phyloP scores from a whole-genome alignment of 306 rosid genomes.

The Vigna nakashimae region DNA sequence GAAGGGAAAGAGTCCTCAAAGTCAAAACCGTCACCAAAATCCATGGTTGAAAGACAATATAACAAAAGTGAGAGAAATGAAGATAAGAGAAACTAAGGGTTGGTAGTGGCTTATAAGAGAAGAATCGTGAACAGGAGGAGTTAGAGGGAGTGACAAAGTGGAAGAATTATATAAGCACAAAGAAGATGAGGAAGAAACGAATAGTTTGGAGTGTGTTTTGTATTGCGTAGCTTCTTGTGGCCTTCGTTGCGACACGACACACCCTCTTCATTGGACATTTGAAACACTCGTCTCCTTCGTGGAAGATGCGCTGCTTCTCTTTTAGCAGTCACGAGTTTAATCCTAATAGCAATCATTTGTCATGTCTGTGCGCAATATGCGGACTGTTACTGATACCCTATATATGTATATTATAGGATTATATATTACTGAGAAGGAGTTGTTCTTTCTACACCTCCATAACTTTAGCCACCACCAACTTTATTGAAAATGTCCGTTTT shows the following conservation, averaged over 20 bases:
- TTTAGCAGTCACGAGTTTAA: neutral
- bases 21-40: slow-evolving; percentile 43
- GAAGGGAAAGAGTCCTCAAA: slow-evolving; percentile 77
- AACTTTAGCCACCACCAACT: too few relatives aligned
- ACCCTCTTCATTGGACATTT: neutral
- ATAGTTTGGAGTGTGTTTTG: neutral
- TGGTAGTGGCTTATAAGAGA: slow-evolving; percentile 9
- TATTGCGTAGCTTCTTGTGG: slow-evolving; percentile 35
- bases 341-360: slow-evolving; percentile 5
- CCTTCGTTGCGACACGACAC: slow-evolving; percentile 25
- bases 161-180: slow-evolving; percentile 25
- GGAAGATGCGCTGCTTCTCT: slow-evolving; percentile 15
- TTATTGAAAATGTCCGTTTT: too few relatives aligned
- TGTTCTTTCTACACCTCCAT: too few relatives aligned
- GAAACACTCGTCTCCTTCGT: slow-evolving; percentile 15
- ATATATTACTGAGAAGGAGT: too few relatives aligned
- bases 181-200: neutral
- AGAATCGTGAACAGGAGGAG: slow-evolving; percentile 12
- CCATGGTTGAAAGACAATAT: slow-evolving; percentile 26
- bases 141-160: neutral
- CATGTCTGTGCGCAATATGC: neutral
- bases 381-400: neutral
- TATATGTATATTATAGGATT: too few relatives aligned
- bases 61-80: neutral
- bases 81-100: neutral